These are phyloP conservation scores for Yamadazyma blattariae DNA, from an alignment of 1,139 yeast genomes.

Conservation along the genomic window DNA sequence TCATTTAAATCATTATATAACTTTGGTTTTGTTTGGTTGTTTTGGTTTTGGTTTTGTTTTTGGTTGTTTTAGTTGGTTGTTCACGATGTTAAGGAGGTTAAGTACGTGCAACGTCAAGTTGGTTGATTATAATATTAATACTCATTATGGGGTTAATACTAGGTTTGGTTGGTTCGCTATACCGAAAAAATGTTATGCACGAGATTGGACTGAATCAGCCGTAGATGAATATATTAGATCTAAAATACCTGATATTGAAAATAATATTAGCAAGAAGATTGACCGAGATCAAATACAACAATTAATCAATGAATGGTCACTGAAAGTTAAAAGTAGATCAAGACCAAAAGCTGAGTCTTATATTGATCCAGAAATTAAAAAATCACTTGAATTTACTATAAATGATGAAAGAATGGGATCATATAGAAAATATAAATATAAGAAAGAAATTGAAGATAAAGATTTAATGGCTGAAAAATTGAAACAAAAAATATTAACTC, in stretches of 20 bases:
- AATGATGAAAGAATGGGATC: too few species aligned
- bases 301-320: slow-evolving; percentile 26
- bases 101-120: too few species aligned
- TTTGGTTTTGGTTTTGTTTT: too few species aligned
- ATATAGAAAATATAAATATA: too few species aligned
- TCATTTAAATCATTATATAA: too few species aligned
- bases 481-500: too few species aligned
- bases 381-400: too few species aligned
- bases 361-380: neutral
- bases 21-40: too few species aligned
- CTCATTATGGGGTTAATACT: slow-evolving; percentile 21
- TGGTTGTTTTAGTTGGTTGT: too few species aligned
- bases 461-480: too few species aligned
- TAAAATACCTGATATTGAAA: slow-evolving; percentile 11
- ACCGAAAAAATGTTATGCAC: slow-evolving; percentile 24
- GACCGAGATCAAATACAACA: slow-evolving; percentile 15
- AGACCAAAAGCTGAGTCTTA: neutral
- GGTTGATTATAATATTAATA: neutral
- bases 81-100: too few species aligned
- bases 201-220: slow-evolving; percentile 25
- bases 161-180: slow-evolving; percentile 34
- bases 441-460: too few species aligned
- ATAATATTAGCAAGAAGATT: neutral
- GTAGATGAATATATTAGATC: slow-evolving; percentile 10
- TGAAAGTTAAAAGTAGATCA: neutral